These are phyloP conservation scores for Piloderma croceum DNA, from an alignment of 768 basidiomycete species.

Conservation along the genomic window DNA sequence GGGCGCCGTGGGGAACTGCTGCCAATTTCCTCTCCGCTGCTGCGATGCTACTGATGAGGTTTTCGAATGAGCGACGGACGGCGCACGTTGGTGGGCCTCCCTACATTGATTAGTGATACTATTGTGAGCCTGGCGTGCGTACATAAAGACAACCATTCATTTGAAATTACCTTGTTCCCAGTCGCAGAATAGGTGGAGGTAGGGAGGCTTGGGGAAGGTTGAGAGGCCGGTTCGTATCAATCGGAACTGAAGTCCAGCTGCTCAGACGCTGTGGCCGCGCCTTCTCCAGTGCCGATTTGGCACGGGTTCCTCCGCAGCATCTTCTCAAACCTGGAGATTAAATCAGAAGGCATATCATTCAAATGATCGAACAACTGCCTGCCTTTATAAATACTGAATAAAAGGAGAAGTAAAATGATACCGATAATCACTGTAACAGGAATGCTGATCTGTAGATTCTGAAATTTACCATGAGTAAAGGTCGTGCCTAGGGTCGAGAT, in stretches of 20 bases:
- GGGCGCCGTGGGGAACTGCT: no score
- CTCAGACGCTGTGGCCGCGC: slow-evolving; percentile 12
- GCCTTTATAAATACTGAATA: slow-evolving; percentile 47
- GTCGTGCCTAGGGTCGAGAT: slow-evolving; percentile 3
- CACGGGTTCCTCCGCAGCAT: slow-evolving; percentile 25
- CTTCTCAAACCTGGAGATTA: slow-evolving; percentile 27
- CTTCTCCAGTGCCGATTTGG: slow-evolving; percentile 9
- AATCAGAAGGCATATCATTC: slow-evolving; percentile 4
- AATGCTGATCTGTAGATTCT: slow-evolving; percentile 75
- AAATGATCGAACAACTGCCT: slow-evolving; percentile 17
- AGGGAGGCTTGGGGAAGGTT: no score
- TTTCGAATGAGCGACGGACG: slow-evolving; percentile 23
- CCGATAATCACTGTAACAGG: slow-evolving; percentile 72
- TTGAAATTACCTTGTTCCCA: no score
- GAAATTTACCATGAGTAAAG: slow-evolving; percentile 66
- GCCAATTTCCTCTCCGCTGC: no score
- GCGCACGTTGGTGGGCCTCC: slow-evolving; percentile 25
- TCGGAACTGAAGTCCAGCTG: no score
- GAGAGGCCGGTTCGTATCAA: no score
- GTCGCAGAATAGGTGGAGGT: no score
- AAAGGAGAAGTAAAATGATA: slow-evolving; percentile 51
- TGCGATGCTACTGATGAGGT: no score
- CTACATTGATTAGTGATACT: no score
- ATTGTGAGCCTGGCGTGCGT: no score
- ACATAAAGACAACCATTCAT: no score